Conservation (phyloP, 2,329 filamentous ascomycete species). For the Pseudogymnoascus pannorum region DNA sequence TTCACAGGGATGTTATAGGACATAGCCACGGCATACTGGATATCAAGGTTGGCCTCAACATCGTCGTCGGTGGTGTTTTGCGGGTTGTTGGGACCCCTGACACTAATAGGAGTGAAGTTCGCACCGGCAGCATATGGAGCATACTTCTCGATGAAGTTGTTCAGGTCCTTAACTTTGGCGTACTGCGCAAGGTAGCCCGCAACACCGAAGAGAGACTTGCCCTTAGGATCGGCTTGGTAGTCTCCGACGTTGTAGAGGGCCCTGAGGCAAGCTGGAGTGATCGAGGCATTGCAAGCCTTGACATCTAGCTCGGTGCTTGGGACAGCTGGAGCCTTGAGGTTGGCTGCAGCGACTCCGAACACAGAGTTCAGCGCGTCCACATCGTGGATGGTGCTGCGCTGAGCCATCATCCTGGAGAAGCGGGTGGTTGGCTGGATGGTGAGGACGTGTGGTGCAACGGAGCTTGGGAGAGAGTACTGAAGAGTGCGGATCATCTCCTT, state of each 20-base stretch:
- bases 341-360: slow-evolving; percentile 10
- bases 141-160: slow-evolving; percentile 39
- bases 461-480: slow-evolving; percentile 32
- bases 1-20: slow-evolving; percentile 45
- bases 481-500: slow-evolving; percentile 31
- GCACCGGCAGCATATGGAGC: slow-evolving; percentile 37
- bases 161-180: slow-evolving; percentile 31
- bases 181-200: slow-evolving; percentile 33
- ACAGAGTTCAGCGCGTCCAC: not conserved
- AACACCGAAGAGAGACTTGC: slow-evolving; percentile 59
- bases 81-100: slow-evolving; percentile 34
- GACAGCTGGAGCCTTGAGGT: not conserved
- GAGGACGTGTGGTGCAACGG: slow-evolving; percentile 31
- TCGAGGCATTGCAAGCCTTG: slow-evolving; percentile 25
- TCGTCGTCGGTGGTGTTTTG: slow-evolving; percentile 43
- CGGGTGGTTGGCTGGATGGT: slow-evolving; percentile 36
- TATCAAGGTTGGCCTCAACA: slow-evolving; percentile 45
- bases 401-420: slow-evolving; percentile 23
- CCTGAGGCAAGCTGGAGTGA: slow-evolving; percentile 30
- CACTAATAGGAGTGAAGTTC: slow-evolving; percentile 31
- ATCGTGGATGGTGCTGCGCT: not conserved
- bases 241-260: slow-evolving; percentile 28
- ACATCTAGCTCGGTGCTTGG: slow-evolving; percentile 16
- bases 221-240: slow-evolving; percentile 48
- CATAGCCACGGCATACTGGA: slow-evolving; percentile 46